Conservation (phyloP, 1,139 yeast genomes). For the Yamadazyma sp. region DNA sequence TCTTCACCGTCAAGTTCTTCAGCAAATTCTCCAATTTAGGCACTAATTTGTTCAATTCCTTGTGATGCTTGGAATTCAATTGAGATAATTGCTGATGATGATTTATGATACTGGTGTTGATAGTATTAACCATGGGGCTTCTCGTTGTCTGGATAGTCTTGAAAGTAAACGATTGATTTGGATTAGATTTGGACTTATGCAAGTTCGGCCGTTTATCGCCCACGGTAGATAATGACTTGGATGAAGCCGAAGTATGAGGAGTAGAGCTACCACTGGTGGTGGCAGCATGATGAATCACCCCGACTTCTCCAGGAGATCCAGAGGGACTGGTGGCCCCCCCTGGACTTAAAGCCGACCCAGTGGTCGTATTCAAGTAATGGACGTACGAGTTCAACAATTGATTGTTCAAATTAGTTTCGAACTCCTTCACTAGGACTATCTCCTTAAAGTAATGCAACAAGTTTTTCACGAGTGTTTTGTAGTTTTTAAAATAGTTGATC, state of each 20-base stretch:
- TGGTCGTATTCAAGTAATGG: slow-evolving; percentile 2
- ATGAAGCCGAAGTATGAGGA: background rate
- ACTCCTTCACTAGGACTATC: slow-evolving; percentile 64
- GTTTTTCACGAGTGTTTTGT: slow-evolving; percentile 70
- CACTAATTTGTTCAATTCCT: slow-evolving; percentile 36
- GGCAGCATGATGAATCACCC: background rate
- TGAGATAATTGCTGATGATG: slow-evolving; percentile 35
- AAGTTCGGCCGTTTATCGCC: slow-evolving; percentile 27
- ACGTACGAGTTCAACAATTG: slow-evolving; percentile 54
- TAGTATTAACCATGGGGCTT: slow-evolving; percentile 24
- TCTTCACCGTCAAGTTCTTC: slow-evolving; percentile 39
- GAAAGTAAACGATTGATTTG: slow-evolving; percentile 11
- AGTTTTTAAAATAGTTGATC: slow-evolving; percentile 60
- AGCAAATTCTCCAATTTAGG: slow-evolving; percentile 40
- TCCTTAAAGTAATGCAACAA: slow-evolving; percentile 62
- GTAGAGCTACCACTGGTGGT: background rate
- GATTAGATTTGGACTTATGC: slow-evolving; percentile 32
- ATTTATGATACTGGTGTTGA: slow-evolving; percentile 36
- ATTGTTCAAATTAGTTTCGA: slow-evolving; percentile 61
- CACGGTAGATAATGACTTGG: background rate
- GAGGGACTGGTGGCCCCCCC: slow-evolving; percentile 4
- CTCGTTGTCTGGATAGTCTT: slow-evolving; percentile 3
- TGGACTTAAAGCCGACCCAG: slow-evolving; percentile 3
- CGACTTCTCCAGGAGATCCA: slow-evolving; percentile 8
- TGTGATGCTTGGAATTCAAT: slow-evolving; percentile 29